Conservation (phyloP, 305 asterid genomes). For the Coffea humblotiana region DNA sequence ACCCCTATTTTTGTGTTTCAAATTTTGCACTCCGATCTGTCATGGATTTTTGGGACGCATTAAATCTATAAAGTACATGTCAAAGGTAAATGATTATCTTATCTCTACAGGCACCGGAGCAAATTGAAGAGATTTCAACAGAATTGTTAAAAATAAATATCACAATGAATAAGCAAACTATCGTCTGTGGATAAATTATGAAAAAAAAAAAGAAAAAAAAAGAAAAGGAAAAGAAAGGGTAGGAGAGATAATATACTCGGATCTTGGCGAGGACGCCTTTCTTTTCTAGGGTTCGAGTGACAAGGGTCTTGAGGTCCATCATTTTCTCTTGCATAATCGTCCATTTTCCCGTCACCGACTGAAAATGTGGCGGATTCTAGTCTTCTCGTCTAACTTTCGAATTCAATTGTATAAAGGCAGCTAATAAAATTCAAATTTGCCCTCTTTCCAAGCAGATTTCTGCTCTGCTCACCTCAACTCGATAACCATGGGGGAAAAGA, state of each 20-base stretch:
- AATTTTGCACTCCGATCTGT: slow-evolving; percentile 21
- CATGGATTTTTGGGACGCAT: slow-evolving; percentile 5
- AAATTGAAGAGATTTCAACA: not conserved
- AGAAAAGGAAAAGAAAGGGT: not conserved
- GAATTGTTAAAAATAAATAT: not conserved
- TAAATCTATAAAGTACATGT: not conserved
- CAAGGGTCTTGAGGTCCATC: slow-evolving; percentile 99
- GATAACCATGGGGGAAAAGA: not conserved
- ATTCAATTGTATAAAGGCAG: too few species aligned
- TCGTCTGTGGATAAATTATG: not conserved
- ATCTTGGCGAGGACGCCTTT: slow-evolving; percentile 99
- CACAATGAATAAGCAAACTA: not conserved
- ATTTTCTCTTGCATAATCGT: slow-evolving; percentile 93
- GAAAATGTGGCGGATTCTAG: not conserved
- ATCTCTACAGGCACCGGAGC: not conserved
- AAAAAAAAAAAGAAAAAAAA: not conserved
- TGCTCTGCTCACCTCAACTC: not conserved
- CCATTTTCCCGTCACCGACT: slow-evolving; percentile 41
- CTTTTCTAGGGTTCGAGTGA: slow-evolving; percentile 96
- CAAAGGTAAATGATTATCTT: not conserved
- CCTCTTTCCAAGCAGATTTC: too few species aligned
- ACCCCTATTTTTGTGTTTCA: not conserved
- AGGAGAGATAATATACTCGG: slow-evolving; percentile 54
- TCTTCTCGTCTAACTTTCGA: too few species aligned
- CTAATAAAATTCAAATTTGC: not conserved